phyloP scores from a whole-genome alignment of 768 basidiomycete genomes.

The Mycena albidolilacea region DNA sequence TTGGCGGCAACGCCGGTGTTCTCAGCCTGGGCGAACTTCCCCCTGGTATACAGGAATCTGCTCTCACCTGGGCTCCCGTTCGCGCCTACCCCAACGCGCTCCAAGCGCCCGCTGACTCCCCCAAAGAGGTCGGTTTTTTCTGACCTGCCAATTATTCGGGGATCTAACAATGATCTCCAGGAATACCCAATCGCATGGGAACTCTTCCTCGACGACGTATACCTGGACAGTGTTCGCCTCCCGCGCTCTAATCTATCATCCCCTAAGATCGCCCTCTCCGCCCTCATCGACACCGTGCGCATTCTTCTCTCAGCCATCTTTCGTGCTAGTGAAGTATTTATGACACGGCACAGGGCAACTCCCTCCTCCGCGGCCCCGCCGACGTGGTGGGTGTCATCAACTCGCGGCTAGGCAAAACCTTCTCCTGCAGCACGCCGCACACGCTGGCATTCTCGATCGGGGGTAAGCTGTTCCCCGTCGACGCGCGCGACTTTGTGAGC shows the following conservation, averaged over 20 bases:
- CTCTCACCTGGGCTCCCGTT: conserved; percentile 77
- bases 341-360: conserved; percentile 70
- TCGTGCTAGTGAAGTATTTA: not conserved
- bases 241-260: conserved; percentile 67
- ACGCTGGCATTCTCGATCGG: conserved; percentile 78
- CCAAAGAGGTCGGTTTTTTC: conserved; percentile 65
- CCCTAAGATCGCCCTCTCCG: conserved; percentile 68
- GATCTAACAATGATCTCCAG: conserved; percentile 50
- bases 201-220: conserved; percentile 78
- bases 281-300: conserved; percentile 80
- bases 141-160: not conserved
- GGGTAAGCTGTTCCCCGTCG: conserved; percentile 78
- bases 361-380: conserved; percentile 79
- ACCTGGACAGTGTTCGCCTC: conserved; percentile 75
- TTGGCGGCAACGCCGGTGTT: conserved; percentile 78
- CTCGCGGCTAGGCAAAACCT: conserved; percentile 54
- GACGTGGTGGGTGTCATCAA: conserved; percentile 72
- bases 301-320: conserved; percentile 5
- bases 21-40: conserved; percentile 80
- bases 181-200: conserved; percentile 81
- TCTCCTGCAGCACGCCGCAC: conserved; percentile 74
- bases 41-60: conserved; percentile 57
- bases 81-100: conserved; percentile 74
- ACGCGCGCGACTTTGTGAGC: conserved; percentile 78
- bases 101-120: conserved; percentile 67